Evolutionary conservation across 371 early-diverging fungal genomes (phyloP).

Genomic region (Lichtheimia ornata): DNA sequence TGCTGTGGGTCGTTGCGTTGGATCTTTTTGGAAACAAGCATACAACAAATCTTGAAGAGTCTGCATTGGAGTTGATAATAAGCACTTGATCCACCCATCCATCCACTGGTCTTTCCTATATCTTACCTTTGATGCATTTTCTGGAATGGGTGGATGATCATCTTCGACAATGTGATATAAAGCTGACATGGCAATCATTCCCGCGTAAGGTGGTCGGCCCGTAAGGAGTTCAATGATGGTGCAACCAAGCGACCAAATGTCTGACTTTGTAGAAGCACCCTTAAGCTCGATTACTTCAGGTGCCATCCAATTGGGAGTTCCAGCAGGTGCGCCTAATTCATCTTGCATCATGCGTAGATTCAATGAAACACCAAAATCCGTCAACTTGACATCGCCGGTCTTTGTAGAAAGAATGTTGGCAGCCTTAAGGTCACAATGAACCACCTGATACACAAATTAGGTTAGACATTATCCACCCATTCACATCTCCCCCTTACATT

Average conservation of each 20-base stretch:
- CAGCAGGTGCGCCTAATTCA: conserved; percentile 70
- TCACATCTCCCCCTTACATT: neutral
- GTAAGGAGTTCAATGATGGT: conserved; percentile 86
- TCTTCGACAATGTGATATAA: conserved; percentile 91
- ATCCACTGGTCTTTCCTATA: neutral
- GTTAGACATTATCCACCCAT: too few relatives aligned
- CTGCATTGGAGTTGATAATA: conserved; percentile 10
- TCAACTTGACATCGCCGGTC: conserved; percentile 87
- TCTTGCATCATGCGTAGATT: conserved; percentile 69
- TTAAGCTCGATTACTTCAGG: conserved; percentile 89
- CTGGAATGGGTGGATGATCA: conserved; percentile 78
- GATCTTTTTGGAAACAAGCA: conserved; percentile 80
- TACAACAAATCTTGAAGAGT: conserved; percentile 69
- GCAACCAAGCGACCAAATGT: conserved; percentile 91
- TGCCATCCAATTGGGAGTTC: conserved; percentile 99
- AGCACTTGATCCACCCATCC: neutral
- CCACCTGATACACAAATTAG: conserved; percentile 46
- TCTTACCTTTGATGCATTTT: conserved; percentile 61
- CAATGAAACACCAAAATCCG: conserved; percentile 92
- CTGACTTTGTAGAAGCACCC: conserved; percentile 80
- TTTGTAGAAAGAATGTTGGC: conserved; percentile 93
- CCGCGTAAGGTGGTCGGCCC: conserved; percentile 84
- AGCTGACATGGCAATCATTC: conserved; percentile 82
- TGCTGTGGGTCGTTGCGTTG: conserved; percentile 65
- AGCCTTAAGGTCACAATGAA: conserved; percentile 95